phyloP scores from a whole-genome alignment of 345 rosid genomes.

The Arabis alpina region DNA sequence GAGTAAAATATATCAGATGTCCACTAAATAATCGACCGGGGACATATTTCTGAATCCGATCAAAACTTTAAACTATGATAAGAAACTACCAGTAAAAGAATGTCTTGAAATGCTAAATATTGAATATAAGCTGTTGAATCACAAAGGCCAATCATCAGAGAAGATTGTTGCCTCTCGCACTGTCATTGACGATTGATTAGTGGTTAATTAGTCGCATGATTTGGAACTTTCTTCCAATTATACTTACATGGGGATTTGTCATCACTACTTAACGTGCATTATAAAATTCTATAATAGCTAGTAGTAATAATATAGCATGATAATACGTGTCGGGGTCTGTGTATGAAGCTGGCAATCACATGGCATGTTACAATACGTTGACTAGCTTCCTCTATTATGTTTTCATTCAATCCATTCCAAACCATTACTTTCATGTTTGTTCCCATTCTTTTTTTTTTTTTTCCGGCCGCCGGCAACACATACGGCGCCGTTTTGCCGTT shows the following conservation, averaged over 20 bases:
- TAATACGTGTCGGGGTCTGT: conserved; percentile 36
- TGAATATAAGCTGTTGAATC: background rate
- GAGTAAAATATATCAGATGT: too few species aligned
- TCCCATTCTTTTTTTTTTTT: background rate
- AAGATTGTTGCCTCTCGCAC: conserved; percentile 24
- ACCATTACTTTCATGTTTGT: conserved; percentile 37
- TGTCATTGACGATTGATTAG: conserved; percentile 36
- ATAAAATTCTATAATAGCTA: background rate
- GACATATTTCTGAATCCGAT: background rate
- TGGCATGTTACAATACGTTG: conserved; percentile 55
- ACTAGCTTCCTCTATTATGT: conserved; percentile 35
- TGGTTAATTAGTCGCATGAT: conserved; percentile 23
- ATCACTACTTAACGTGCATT: conserved; percentile 22
- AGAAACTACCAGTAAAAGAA: background rate
- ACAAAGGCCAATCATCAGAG: conserved; percentile 35
- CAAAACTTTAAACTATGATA: conserved; percentile 8
- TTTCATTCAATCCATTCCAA: conserved; percentile 38
- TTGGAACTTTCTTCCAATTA: conserved; percentile 32
- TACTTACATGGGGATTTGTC: conserved; percentile 23
- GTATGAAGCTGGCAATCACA: conserved; percentile 64
- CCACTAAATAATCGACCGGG: too few species aligned
- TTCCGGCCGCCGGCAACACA: conserved; percentile 28
- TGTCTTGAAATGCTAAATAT: conserved; percentile 29
- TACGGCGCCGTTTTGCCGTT: conserved; percentile 33
- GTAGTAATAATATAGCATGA: conserved; percentile 16